A percentile compares a stretch with the other conserved stretches of the same genome.
These are phyloP conservation scores for Boletus albobrunnescens DNA, from an alignment of 1,284 basidiomycete species.

Conservation along the genomic window DNA sequence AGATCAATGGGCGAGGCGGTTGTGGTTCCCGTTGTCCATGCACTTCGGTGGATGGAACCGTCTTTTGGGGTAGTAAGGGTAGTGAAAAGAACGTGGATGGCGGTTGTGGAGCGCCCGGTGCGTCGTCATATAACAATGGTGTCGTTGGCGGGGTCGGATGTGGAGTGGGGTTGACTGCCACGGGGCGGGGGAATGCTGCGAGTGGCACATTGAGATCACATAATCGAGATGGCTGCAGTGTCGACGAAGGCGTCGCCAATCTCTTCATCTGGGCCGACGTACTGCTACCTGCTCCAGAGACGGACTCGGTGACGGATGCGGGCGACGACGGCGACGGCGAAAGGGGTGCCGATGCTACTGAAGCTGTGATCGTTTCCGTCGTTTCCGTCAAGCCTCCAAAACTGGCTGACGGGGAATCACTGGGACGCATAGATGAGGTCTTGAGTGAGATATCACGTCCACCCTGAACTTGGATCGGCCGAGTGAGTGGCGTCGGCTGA, in stretches of 20 bases:
- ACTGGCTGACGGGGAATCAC: too few species aligned
- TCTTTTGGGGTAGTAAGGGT: constrained; percentile 24
- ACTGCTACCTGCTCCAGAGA: too few species aligned
- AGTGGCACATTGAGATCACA: constrained; percentile 17
- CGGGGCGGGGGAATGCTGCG: constrained; percentile 42
- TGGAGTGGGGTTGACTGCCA: constrained; percentile 53
- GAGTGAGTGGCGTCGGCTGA: constrained; percentile 59
- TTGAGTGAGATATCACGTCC: too few species aligned
- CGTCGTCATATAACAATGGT: constrained; percentile 32
- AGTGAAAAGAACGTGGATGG: constrained; percentile 32
- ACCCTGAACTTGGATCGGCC: constrained; percentile 47
- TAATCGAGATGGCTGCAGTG: constrained; percentile 2
- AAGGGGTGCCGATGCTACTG: too few species aligned
- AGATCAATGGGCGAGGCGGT: neutral
- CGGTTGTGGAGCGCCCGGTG: constrained; percentile 18
- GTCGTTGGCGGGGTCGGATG: constrained; percentile 57
- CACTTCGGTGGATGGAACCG: neutral
- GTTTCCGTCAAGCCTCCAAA: too few species aligned
- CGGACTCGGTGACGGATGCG: too few species aligned
- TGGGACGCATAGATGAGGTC: too few species aligned
- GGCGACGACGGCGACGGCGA: too few species aligned
- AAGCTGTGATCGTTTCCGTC: too few species aligned
- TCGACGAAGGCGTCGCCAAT: constrained; percentile 6
- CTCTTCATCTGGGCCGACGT: too few species aligned
- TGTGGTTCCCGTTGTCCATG: constrained; percentile 2